Evolutionary conservation across 495 filamentous ascomycete species (phyloP).

Genomic region (Talaromyces trachyspermus): DNA sequence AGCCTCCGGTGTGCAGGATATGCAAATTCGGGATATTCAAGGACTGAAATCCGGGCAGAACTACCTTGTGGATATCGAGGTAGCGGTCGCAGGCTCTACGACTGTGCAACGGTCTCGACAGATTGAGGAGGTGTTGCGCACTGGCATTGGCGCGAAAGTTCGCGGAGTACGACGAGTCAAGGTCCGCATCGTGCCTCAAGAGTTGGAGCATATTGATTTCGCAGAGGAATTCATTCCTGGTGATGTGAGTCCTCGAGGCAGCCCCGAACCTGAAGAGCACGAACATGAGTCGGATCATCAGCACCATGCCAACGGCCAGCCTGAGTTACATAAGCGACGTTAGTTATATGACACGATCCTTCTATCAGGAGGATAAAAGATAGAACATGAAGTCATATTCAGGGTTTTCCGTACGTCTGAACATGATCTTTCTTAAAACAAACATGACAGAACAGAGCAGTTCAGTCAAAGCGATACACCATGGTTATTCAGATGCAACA

Average conservation of each 20-base stretch:
- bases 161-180: slow-evolving; percentile 73
- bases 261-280: slow-evolving; percentile 57
- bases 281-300: slow-evolving; percentile 30
- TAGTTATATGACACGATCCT: neutral
- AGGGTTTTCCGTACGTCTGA: too few relatives aligned
- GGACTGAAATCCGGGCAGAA: slow-evolving; percentile 94
- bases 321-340: slow-evolving; percentile 14
- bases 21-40: slow-evolving; percentile 65
- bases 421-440: too few relatives aligned
- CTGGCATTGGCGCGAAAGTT: slow-evolving; percentile 62
- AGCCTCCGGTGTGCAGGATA: slow-evolving; percentile 24
- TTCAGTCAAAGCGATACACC: too few relatives aligned
- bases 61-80: slow-evolving; percentile 79
- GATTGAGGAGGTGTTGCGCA: slow-evolving; percentile 65
- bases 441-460: too few relatives aligned
- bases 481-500: too few relatives aligned
- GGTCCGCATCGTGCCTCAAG: slow-evolving; percentile 71
- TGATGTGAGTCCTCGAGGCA: slow-evolving; percentile 53
- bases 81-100: slow-evolving; percentile 68
- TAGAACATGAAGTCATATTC: too few relatives aligned
- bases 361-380: neutral
- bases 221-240: slow-evolving; percentile 73
- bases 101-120: slow-evolving; percentile 57
- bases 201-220: slow-evolving; percentile 42
- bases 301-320: slow-evolving; percentile 14